Percentiles rank a stretch among this genome's conserved stretches.
Conservation (phyloP, 2,329 filamentous ascomycete genomes). For the Ilyonectria robusta region DNA sequence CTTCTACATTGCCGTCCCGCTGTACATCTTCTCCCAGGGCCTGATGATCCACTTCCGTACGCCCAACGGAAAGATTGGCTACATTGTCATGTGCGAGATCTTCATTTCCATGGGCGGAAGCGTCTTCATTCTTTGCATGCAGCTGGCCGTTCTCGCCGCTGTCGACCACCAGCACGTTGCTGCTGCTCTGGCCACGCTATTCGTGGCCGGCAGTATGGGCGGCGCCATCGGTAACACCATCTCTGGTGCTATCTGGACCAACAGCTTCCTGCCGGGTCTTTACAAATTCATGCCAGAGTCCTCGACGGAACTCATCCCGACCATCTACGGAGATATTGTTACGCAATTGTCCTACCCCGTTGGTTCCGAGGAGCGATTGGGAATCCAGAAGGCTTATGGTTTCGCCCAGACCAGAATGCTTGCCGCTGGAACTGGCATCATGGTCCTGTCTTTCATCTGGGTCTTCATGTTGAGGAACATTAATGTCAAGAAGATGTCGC, state of each 20-base stretch:
- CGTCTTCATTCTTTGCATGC: conserved; percentile 67
- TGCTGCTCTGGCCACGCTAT: conserved; percentile 61
- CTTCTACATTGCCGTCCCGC: conserved; percentile 59
- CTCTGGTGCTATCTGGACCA: conserved; percentile 60
- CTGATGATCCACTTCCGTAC: conserved; percentile 54
- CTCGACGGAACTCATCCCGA: conserved; percentile 53
- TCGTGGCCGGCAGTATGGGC: conserved; percentile 61
- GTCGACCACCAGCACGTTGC: conserved; percentile 69
- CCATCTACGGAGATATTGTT: conserved; percentile 56
- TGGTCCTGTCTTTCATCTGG: conserved; percentile 46
- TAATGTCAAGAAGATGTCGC: conserved; percentile 48
- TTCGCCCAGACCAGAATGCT: conserved; percentile 60
- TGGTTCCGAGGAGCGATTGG: conserved; percentile 57
- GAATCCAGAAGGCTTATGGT: conserved; percentile 62
- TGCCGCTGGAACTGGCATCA: conserved; percentile 52
- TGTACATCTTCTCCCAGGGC: conserved; percentile 68
- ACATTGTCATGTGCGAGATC: conserved; percentile 68
- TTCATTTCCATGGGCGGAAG: conserved; percentile 67
- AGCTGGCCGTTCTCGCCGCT: conserved; percentile 71
- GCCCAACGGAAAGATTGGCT: conserved; percentile 59
- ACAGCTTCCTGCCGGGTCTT: conserved; percentile 56
- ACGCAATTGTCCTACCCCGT: conserved; percentile 57
- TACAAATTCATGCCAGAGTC: conserved; percentile 55
- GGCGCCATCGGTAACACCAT: conserved; percentile 62
- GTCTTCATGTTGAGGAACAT: conserved; percentile 50